These are phyloP conservation scores for Lojkania enalia DNA, from an alignment of 2,329 filamentous ascomycete genomes.

Conservation along the genomic window DNA sequence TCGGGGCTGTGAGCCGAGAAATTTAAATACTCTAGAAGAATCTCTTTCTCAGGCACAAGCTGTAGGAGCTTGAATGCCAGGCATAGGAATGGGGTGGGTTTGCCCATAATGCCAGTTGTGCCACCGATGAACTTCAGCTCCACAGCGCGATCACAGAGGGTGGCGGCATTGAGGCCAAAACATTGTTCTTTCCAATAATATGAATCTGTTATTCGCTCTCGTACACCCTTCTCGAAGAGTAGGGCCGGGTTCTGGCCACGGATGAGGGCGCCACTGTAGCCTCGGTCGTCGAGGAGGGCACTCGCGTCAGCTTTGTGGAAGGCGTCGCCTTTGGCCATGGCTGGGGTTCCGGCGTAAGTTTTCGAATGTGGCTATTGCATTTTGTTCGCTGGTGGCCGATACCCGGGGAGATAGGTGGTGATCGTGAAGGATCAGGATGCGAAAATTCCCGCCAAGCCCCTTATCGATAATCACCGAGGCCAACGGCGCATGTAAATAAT, in stretches of 20 bases:
- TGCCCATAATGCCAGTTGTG: constrained; percentile 81
- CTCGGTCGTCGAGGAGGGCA: constrained; percentile 83
- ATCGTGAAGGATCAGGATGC: background rate
- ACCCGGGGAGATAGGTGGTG: background rate
- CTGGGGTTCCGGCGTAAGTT: background rate
- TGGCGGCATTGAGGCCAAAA: constrained; percentile 85
- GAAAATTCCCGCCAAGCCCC: constrained; percentile 1
- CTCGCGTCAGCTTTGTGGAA: constrained; percentile 77
- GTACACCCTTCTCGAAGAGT: constrained; percentile 92
- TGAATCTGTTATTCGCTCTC: constrained; percentile 90
- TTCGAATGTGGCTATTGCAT: constrained; percentile 9
- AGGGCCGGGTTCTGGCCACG: constrained; percentile 94
- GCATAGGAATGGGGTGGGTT: constrained; percentile 90
- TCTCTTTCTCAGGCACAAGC: constrained; percentile 75
- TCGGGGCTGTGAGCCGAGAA: constrained; percentile 48
- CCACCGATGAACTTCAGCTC: constrained; percentile 85
- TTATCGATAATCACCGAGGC: constrained; percentile 9
- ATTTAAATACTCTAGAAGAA: constrained; percentile 78
- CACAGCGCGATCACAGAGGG: constrained; percentile 83
- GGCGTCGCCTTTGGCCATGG: constrained; percentile 39
- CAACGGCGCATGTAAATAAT: constrained; percentile 3
- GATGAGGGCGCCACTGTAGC: constrained; percentile 73
- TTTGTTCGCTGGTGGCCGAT: background rate
- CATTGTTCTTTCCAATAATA: constrained; percentile 99
- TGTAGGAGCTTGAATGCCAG: constrained; percentile 93